Conservation (phyloP, 495 filamentous ascomycete species). For the Clohesyomyces aquaticus region DNA sequence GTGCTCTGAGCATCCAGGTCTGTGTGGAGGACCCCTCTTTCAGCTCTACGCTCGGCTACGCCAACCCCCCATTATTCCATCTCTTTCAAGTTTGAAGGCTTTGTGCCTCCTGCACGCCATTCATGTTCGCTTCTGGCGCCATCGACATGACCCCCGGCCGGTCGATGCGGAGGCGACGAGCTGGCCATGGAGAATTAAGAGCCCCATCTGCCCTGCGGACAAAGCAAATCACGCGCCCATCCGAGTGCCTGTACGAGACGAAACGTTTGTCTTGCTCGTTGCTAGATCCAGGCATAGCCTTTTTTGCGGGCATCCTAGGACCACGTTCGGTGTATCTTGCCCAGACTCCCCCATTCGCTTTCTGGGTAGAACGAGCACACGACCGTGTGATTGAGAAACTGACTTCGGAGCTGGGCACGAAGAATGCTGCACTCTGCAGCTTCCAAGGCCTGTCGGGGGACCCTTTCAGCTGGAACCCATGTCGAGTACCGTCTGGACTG, state of each 20-base stretch:
- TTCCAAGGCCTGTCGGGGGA: neutral
- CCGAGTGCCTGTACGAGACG: constrained; percentile 21
- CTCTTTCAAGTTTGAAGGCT: constrained; percentile 39
- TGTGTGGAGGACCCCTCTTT: constrained; percentile 5
- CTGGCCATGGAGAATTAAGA: constrained; percentile 19
- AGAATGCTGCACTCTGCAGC: constrained; percentile 15
- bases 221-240: constrained; percentile 35
- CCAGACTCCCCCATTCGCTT: constrained; percentile 18
- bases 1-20: constrained; percentile 14
- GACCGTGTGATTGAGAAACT: constrained; percentile 5
- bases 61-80: constrained; percentile 21
- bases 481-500: neutral
- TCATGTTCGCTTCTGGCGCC: constrained; percentile 39
- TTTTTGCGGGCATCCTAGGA: constrained; percentile 15
- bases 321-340: constrained; percentile 32
- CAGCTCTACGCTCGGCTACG: constrained; percentile 30
- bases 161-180: constrained; percentile 30
- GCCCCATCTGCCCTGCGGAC: constrained; percentile 17
- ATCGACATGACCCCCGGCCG: constrained; percentile 29
- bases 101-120: constrained; percentile 40
- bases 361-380: neutral
- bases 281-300: constrained; percentile 18
- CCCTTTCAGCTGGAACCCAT: neutral
- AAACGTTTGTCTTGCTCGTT: constrained; percentile 12
- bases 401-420: constrained; percentile 30